Conservation (phyloP, 192 early-diverging fungal species). For the Coemansia sp. region DNA sequence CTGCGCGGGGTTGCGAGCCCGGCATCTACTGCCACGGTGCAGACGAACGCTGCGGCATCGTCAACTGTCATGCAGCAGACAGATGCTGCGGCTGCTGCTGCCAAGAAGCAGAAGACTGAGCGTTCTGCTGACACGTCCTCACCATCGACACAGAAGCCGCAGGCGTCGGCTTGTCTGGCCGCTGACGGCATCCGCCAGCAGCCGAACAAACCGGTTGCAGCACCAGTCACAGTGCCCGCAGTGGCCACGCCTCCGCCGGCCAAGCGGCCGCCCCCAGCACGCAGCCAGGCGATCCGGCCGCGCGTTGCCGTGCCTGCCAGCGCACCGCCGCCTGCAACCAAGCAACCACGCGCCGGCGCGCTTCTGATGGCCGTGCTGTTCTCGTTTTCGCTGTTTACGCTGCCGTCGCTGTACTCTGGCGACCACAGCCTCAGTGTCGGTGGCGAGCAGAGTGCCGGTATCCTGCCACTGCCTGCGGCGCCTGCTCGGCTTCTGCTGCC, state of each 20-base stretch:
- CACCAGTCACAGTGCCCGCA: no score
- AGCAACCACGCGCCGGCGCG: conserved; percentile 28
- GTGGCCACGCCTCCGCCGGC: neutral
- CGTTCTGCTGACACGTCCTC: no score
- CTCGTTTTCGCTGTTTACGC: conserved; percentile 77
- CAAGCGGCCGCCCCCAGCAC: neutral
- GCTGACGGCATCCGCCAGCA: neutral
- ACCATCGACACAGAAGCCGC: no score
- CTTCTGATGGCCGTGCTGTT: conserved; percentile 71
- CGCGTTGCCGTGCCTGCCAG: conserved; percentile 8
- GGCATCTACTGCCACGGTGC: neutral
- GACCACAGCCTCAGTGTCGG: conserved; percentile 33
- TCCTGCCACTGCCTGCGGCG: conserved; percentile 16
- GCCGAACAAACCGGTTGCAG: no score
- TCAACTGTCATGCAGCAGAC: no score
- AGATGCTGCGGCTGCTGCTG: no score
- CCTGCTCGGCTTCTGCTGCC: no score
- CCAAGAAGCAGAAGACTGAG: no score
- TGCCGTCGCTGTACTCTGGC: conserved; percentile 57
- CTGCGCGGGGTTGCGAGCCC: conserved; percentile 26
- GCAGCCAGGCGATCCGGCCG: neutral
- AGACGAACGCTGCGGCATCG: neutral
- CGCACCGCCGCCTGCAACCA: conserved; percentile 16
- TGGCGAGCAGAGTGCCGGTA: conserved; percentile 24
- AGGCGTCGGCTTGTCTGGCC: no score